phyloP scores from a whole-genome alignment of 257 asterid species.

The Perilla frutescens region DNA sequence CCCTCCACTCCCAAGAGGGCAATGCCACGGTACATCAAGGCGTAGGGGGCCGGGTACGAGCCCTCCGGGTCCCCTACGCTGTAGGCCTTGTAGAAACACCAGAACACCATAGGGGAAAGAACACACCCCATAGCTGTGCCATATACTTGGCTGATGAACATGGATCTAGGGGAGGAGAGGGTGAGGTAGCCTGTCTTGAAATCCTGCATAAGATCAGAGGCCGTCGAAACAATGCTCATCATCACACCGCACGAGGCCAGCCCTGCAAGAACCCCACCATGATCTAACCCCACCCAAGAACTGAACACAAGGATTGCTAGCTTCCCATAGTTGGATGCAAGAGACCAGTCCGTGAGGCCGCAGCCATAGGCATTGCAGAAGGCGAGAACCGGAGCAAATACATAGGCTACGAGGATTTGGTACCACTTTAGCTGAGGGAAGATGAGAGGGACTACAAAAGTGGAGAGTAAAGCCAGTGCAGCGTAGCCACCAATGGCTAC shows the following conservation, averaged over 20 bases:
- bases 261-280: conserved; percentile 74
- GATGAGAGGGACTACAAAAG: conserved; percentile 43
- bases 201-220: conserved; percentile 73
- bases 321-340: conserved; percentile 79
- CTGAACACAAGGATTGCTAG: conserved; percentile 64
- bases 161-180: conserved; percentile 64
- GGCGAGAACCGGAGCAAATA: conserved; percentile 62
- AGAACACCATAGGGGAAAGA: conserved; percentile 56
- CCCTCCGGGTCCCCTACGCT: conserved; percentile 53
- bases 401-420: conserved; percentile 52
- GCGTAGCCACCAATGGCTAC: conserved; percentile 56
- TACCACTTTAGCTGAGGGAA: conserved; percentile 66
- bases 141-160: conserved; percentile 64
- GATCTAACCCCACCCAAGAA: conserved; percentile 62
- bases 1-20: conserved; percentile 69
- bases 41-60: conserved; percentile 62
- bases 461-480: conserved; percentile 46
- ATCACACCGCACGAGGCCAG: conserved; percentile 72
- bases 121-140: conserved; percentile 71
- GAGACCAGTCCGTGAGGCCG: conserved; percentile 76
- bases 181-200: conserved; percentile 75
- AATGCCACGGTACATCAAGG: conserved; percentile 56
- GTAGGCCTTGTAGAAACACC: conserved; percentile 69
- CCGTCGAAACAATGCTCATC: conserved; percentile 74
- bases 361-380: conserved; percentile 80